phyloP scores from a whole-genome alignment of 2,329 filamentous ascomycete genomes.

The Fusarium solani-melongenae region DNA sequence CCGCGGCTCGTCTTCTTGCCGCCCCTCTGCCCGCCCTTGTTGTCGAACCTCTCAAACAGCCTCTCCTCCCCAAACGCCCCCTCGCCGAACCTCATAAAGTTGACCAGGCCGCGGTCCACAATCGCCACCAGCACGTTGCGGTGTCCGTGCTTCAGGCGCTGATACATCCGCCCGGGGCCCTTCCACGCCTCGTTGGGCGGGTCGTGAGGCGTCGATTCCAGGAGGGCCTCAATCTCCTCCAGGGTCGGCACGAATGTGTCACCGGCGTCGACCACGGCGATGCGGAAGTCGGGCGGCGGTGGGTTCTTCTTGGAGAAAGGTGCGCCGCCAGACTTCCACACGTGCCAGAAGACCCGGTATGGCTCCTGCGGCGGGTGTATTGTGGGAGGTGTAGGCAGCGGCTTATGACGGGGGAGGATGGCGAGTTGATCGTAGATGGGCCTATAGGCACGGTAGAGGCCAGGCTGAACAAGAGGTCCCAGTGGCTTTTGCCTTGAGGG shows the following conservation, averaged over 20 bases:
- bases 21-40: constrained; percentile 51
- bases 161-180: constrained; percentile 69
- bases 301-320: constrained; percentile 84
- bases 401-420: constrained; percentile 78
- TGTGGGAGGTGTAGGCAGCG: constrained; percentile 45
- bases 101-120: constrained; percentile 90
- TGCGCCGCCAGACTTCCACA: constrained; percentile 75
- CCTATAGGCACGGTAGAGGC: constrained; percentile 73
- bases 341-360: constrained; percentile 80
- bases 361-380: constrained; percentile 55
- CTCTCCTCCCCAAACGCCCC: constrained; percentile 81
- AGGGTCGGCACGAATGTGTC: constrained; percentile 78
- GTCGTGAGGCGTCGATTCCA: constrained; percentile 79
- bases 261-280: constrained; percentile 84
- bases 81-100: constrained; percentile 85
- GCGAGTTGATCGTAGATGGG: constrained; percentile 82
- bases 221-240: constrained; percentile 74
- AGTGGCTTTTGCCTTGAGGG: constrained; percentile 47
- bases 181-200: constrained; percentile 59
- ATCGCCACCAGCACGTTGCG: constrained; percentile 87
- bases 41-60: constrained; percentile 71
- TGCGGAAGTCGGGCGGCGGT: constrained; percentile 82
- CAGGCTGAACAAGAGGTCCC: constrained; percentile 71
- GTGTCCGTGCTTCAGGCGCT: constrained; percentile 84
- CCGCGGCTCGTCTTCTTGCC: constrained; percentile 58